These are phyloP conservation scores for Cladosporium sphaerospermum DNA, from an alignment of 2,329 filamentous ascomycete genomes.

Conservation along the genomic window DNA sequence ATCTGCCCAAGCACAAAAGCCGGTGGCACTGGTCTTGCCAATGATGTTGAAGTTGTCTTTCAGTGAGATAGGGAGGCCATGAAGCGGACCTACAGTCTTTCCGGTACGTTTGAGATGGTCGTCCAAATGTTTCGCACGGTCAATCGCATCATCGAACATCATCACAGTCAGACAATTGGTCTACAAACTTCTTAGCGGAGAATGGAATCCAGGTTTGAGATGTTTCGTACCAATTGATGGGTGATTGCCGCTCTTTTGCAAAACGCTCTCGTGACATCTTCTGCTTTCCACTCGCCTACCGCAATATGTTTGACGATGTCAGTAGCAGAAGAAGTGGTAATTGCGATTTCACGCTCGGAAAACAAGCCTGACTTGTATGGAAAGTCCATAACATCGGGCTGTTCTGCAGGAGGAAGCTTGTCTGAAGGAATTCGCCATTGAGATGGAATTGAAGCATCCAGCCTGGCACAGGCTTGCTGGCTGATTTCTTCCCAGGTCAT, in stretches of 20 bases:
- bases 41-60: slow-evolving; percentile 65
- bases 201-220: slow-evolving; percentile 25
- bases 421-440: slow-evolving; percentile 52
- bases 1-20: slow-evolving; percentile 57
- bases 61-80: slow-evolving; percentile 60
- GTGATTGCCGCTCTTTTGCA: slow-evolving; percentile 51
- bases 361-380: slow-evolving; percentile 55
- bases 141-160: slow-evolving; percentile 49
- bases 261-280: slow-evolving; percentile 48
- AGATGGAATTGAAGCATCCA: slow-evolving; percentile 48
- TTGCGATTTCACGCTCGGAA: slow-evolving; percentile 45
- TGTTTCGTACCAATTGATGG: slow-evolving; percentile 39
- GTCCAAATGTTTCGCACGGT: slow-evolving; percentile 48
- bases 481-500: slow-evolving; percentile 10
- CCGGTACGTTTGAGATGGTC: slow-evolving; percentile 42
- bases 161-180: slow-evolving; percentile 57
- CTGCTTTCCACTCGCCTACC: slow-evolving; percentile 42
- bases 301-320: slow-evolving; percentile 37
- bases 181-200: neutral
- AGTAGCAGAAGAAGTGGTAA: slow-evolving; percentile 40
- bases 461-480: slow-evolving; percentile 34
- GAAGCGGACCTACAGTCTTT: slow-evolving; percentile 54
- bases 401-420: slow-evolving; percentile 48
- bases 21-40: slow-evolving; percentile 56
- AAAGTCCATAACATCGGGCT: slow-evolving; percentile 53